Evolutionary conservation across 495 filamentous ascomycete species (phyloP).

Genomic region (Penicillium robsamsonii): DNA sequence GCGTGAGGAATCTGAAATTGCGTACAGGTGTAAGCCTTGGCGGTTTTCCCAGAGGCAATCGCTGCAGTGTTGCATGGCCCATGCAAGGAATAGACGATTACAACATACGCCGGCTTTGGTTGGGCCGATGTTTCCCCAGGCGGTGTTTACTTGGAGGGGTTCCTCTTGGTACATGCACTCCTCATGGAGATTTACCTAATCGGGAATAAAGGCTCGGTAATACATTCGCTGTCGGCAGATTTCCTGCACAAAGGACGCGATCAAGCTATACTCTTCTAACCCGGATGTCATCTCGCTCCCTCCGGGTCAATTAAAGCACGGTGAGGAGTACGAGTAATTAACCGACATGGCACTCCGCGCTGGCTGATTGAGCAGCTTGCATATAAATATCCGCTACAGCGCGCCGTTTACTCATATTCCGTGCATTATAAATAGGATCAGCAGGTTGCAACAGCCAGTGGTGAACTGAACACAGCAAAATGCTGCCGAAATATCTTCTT

Average conservation of each 20-base stretch:
- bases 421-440: conserved; percentile 10
- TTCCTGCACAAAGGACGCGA: not conserved
- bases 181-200: conserved; percentile 26
- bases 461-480: conserved; percentile 9
- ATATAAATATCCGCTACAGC: conserved; percentile 5
- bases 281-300: not conserved
- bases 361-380: not conserved
- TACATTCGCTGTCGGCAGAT: not conserved
- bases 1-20: not conserved
- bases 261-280: not conserved
- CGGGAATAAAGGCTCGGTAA: conserved; percentile 11
- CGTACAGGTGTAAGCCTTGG: not conserved
- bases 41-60: not conserved
- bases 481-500: conserved; percentile 27
- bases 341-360: not conserved
- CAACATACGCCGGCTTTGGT: not conserved
- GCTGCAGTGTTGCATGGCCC: not conserved
- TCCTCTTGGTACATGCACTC: conserved; percentile 11
- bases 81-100: conserved; percentile 3
- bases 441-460: conserved; percentile 4
- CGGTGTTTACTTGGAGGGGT: not conserved
- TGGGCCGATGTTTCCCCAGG: conserved; percentile 20
- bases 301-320: not conserved
- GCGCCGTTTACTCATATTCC: not conserved
- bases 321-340: conserved; percentile 1